Evolutionary conservation across 805 yeast genomes (phyloP), one percentile per base, ranked within the genome.

Genomic region (Grigorovia humatica): DNA sequence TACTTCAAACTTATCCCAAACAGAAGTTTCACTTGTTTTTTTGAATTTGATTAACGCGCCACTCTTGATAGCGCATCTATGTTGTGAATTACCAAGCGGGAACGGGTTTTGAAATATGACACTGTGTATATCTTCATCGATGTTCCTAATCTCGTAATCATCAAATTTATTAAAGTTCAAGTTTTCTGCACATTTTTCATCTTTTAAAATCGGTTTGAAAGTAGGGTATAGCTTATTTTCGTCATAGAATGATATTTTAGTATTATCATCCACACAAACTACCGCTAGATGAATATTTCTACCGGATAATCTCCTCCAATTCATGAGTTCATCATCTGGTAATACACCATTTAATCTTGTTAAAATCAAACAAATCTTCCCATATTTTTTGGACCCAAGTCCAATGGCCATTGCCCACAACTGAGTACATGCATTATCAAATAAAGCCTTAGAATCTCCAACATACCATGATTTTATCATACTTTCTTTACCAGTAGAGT

Each of bases 301-400:
- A 46, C 82, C 74, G 12, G 89, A 82, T 29, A 85, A 67, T 52
- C 88, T 68, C 64, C 86, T 82, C 90, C 93, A 83, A 61, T 84
- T 87, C 49, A 84, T 74, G 48, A 86, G 68, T 62, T 86, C 95
- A 64, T 86, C 93, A 65, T 86, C 95, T 0, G 90, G 88, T 43
- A 86, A 78, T 51, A 84, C 78, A 54, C 86, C 85, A 59, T 82
- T 82, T 49, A 85, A 65, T 57, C 95, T 73, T 0, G 93, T 83
- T 47, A 86, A 67, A 1, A 85, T 81, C 57, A 85, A 70, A 57
- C 80, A 83, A 8, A 65, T 61, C 41, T 80, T 81, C 0, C 82
- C 82, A 13, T 73, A 76, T 52, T 72, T 70, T 5, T 55, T 65
- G 9, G 63, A 54, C 0, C 75, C 69, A 27, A 83, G 66, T 0